Percentiles rank a stretch among this genome's conserved stretches.
Evolutionary conservation across 208 protist genomes (phyloP).

Genomic region (Leishmania tropica): DNA sequence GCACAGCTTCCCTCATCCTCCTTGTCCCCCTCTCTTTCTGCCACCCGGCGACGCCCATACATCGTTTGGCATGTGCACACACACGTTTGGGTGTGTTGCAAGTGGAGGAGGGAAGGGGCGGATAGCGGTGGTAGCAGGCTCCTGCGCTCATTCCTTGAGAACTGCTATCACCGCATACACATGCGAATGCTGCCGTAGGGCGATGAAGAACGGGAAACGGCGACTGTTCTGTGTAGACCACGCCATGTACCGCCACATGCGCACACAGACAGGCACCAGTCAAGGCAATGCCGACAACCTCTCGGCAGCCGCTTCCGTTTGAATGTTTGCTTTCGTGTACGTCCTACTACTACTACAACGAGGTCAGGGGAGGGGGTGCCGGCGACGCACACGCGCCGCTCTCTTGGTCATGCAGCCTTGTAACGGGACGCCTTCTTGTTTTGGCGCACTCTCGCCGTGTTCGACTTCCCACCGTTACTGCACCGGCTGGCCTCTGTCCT

Average conservation of each 20-base stretch:
- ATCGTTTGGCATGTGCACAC: not conserved
- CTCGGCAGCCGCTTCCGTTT: not conserved
- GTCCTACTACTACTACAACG: constrained; percentile 8
- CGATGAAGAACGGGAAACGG: not conserved
- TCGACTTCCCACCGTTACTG: not conserved
- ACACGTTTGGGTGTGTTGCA: not conserved
- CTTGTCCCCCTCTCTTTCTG: not conserved
- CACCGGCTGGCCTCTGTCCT: not conserved
- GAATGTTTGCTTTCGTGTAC: not conserved
- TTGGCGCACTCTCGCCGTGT: not conserved
- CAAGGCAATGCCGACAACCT: not conserved
- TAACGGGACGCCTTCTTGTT: not conserved
- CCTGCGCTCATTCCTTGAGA: not conserved
- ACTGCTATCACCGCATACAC: not conserved
- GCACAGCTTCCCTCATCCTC: not conserved
- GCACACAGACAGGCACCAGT: not conserved
- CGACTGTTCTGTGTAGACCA: not conserved
- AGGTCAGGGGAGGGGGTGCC: not conserved
- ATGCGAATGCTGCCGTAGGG: not conserved
- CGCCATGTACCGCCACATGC: not conserved
- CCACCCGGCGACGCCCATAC: not conserved
- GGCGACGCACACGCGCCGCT: not conserved
- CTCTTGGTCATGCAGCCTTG: not conserved
- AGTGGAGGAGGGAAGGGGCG: not conserved
- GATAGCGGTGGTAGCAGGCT: not conserved